Evolutionary conservation across 352 stramenopile species (phyloP).

Genomic region (Globisporangium heterothallicum): DNA sequence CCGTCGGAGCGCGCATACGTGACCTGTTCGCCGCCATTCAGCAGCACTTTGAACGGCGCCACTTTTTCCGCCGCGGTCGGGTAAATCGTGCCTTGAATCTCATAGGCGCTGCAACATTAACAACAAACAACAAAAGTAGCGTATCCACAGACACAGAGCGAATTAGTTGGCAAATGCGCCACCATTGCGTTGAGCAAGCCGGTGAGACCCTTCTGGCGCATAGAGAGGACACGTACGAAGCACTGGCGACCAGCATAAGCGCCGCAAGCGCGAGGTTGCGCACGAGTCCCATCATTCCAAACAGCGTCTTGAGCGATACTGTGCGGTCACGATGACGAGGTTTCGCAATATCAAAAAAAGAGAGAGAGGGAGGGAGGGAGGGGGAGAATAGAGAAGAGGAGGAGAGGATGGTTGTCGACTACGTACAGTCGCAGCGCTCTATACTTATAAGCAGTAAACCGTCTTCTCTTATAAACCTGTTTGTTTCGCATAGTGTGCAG

Average conservation of each 20-base stretch:
- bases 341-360: too few species aligned
- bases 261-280: conserved; percentile 26
- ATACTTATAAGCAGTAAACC: too few species aligned
- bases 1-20: conserved; percentile 60
- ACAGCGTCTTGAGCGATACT: too few species aligned
- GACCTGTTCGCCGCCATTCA: conserved; percentile 71
- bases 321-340: too few species aligned
- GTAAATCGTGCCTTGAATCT: conserved; percentile 57
- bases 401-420: too few species aligned
- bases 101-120: conserved; percentile 27
- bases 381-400: too few species aligned
- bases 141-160: not conserved
- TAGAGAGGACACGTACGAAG: conserved; percentile 11
- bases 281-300: conserved; percentile 25
- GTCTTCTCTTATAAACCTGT: too few species aligned
- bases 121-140: not conserved
- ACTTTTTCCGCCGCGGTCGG: conserved; percentile 45
- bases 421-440: too few species aligned
- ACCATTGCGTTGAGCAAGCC: not conserved
- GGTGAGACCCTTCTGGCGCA: not conserved
- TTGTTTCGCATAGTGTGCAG: too few species aligned
- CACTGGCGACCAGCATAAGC: conserved; percentile 25
- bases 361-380: not conserved
- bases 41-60: conserved; percentile 51
- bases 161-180: not conserved